Evolutionary conservation across 192 early-diverging fungal species (phyloP), one percentile per base, ranked within the genome.

Genomic region (Spizellomyces punctatus): DNA sequence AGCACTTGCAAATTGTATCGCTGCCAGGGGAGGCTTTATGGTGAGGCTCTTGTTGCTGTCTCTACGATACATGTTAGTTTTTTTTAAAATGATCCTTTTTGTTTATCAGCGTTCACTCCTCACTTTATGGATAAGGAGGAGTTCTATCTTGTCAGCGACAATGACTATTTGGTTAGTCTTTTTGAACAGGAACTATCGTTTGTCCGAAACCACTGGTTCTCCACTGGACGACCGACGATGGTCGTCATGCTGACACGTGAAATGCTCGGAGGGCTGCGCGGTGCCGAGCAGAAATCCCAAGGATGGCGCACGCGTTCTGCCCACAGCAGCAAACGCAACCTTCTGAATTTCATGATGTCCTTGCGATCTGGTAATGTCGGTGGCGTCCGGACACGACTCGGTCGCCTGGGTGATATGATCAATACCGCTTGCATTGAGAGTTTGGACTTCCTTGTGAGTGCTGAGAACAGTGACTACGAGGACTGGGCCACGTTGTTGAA

Each of bases 121-220:
- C 88, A 93, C 56, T 95, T 95, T 70, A 90, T 95, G 89, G 91
- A 95, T 69, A 87, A 82, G 58, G 91, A 92, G 64, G 89, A 94
- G 70, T 95, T 92, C 73, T 95, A 95, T 67, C 81, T 94, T n/a
- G 91, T 89, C 14, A 87, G 86, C 44, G 93, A 95, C 78, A 89
- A 89, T n/a, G 90, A 94, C 68, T 93, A 92, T 58, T 69, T 95
- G 50, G 88, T 95, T 8, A 89, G 87, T 44, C 72, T 88, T 21
- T 86, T 95, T 71, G 90, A 92, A 71, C 89, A 86, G 65, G 91
- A 93, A 66, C 63, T 95, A 46, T 78, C 82, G 10, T 94, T 93
- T 69, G 86, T 92, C 21, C 80, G 86, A 47, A 85, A 89, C 63
- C 84, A 93, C 66, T 93, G 91, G 90, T 76, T 75, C 63, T 83